Evolutionary conservation across 1,139 yeast species (phyloP).

Genomic region (Geotrichum reessii): DNA sequence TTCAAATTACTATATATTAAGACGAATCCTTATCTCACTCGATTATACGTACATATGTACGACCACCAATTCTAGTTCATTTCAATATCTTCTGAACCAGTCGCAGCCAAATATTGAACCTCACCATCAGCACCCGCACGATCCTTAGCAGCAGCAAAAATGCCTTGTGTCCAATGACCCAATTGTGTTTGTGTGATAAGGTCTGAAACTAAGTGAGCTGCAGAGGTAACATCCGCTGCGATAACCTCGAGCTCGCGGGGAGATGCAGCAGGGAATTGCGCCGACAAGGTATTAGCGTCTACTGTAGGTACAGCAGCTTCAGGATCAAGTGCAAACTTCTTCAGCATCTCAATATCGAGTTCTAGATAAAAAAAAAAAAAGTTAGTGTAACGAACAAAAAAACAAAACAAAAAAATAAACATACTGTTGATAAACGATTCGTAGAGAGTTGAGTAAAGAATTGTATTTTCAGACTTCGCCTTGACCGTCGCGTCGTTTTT

Average conservation of each 20-base stretch:
- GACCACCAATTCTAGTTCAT: not conserved
- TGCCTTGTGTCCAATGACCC: constrained; percentile 27
- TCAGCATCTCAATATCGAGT: constrained; percentile 3
- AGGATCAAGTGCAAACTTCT: constrained; percentile 8
- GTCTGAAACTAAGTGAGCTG: constrained; percentile 14
- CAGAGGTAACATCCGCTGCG: constrained; percentile 16
- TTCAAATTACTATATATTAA: not conserved
- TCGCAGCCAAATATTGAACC: not conserved
- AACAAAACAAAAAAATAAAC: not conserved
- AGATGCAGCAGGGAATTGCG: not conserved
- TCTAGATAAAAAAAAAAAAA: not conserved
- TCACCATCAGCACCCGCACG: not conserved
- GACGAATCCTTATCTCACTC: not conserved
- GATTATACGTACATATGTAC: no score
- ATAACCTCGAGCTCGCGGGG: constrained; percentile 14
- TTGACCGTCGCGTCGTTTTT: constrained; percentile 45
- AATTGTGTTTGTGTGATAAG: constrained; percentile 18
- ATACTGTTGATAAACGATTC: constrained; percentile 5
- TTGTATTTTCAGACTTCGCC: constrained; percentile 41
- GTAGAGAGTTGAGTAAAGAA: constrained; percentile 35
- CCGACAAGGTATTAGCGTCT: not conserved
- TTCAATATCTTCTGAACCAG: not conserved
- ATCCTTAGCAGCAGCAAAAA: constrained; percentile 15
- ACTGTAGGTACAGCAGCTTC: not conserved
- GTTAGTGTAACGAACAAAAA: not conserved